Conservation (phyloP, 2,329 filamentous ascomycete species). For the Claviceps fusiformis region DNA sequence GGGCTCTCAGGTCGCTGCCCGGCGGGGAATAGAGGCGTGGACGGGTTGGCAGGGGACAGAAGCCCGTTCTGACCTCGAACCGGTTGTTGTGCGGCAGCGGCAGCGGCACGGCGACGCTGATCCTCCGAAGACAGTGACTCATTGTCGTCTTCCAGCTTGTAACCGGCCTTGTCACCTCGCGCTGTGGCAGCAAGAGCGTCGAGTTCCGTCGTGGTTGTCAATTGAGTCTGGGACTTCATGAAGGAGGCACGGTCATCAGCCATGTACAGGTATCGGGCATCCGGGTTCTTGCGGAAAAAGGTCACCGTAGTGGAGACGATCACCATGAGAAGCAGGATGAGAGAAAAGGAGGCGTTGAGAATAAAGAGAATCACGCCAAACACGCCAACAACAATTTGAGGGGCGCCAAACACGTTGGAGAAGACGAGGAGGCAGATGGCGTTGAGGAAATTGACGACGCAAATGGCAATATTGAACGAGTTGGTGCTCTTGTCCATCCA, state of each 20-base stretch:
- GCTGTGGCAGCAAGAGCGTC: constrained; percentile 83
- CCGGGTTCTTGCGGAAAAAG: constrained; percentile 83
- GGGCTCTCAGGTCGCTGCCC: constrained; percentile 22
- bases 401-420: constrained; percentile 73
- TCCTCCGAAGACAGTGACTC: constrained; percentile 26
- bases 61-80: constrained; percentile 12
- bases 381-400: constrained; percentile 69
- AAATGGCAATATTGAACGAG: constrained; percentile 88
- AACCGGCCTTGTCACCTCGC: constrained; percentile 59
- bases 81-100: constrained; percentile 17
- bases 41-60: constrained; percentile 26
- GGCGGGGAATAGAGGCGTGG: constrained; percentile 29
- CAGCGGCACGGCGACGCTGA: constrained; percentile 20
- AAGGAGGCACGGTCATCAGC: constrained; percentile 90
- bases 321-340: constrained; percentile 72
- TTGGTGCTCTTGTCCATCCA: constrained; percentile 99
- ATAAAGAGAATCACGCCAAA: constrained; percentile 86
- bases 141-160: constrained; percentile 30
- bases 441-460: constrained; percentile 80
- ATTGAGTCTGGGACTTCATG: constrained; percentile 86
- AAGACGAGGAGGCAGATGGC: constrained; percentile 82
- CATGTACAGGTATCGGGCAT: constrained; percentile 93
- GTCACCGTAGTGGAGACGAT: constrained; percentile 48
- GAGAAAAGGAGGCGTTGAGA: constrained; percentile 69
- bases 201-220: constrained; percentile 66